phyloP scores from a whole-genome alignment of 1,284 basidiomycete genomes.

The Phylloboletellus chloephorus region DNA sequence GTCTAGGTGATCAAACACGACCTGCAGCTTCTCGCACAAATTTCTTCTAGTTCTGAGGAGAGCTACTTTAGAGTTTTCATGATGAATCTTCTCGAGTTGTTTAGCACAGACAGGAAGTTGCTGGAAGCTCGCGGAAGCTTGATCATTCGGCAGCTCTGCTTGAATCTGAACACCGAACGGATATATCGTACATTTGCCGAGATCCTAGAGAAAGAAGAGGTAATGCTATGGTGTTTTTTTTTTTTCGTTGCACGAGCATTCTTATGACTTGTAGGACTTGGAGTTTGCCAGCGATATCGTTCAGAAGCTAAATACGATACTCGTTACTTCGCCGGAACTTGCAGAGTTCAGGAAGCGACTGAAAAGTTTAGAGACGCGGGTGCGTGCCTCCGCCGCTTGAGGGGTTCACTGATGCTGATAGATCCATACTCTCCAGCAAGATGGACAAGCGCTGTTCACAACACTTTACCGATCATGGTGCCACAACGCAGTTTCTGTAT shows the following conservation, averaged over 20 bases:
- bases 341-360: conserved; percentile 89
- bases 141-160: conserved; percentile 93
- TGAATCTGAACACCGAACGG: conserved; percentile 91
- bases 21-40: conserved; percentile 92
- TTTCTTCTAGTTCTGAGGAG: conserved; percentile 91
- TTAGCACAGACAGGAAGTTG: conserved; percentile 89
- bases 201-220: conserved; percentile 96
- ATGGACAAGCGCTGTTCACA: conserved; percentile 90
- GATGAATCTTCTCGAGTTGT: conserved; percentile 90
- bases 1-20: conserved; percentile 89
- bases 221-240: conserved; percentile 25
- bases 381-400: conserved; percentile 34
- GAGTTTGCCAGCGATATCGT: conserved; percentile 98
- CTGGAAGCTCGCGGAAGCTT: conserved; percentile 91
- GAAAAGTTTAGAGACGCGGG: conserved; percentile 91
- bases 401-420: conserved; percentile 8
- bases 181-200: conserved; percentile 97
- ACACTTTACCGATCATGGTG: conserved; percentile 97
- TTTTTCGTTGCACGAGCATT: not conserved
- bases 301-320: conserved; percentile 93
- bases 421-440: conserved; percentile 51
- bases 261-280: conserved; percentile 58
- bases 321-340: conserved; percentile 95
- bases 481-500: conserved; percentile 95
- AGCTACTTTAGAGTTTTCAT: conserved; percentile 95